A percentile compares a stretch with the other conserved stretches of the same genome.
phyloP scores from a whole-genome alignment of 371 early-diverging fungal species.

The Globomyces sp. region DNA sequence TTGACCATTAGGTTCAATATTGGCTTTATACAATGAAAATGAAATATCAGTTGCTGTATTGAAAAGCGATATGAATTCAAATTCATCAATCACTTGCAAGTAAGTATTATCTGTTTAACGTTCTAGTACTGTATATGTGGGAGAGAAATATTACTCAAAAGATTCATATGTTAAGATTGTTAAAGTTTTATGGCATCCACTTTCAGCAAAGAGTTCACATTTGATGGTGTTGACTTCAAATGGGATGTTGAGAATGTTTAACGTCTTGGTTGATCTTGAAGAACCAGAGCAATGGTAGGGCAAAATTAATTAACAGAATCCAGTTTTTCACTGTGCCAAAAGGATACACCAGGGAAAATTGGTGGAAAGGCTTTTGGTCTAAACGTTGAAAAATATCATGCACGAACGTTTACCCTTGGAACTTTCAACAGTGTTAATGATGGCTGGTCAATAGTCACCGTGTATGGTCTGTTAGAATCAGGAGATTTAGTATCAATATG shows the following conservation, averaged over 20 bases:
- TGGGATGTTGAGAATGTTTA: conserved; percentile 1
- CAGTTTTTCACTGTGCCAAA: no score
- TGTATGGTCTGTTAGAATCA: conserved; percentile 1
- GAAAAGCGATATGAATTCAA: no score
- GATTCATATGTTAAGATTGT: background rate
- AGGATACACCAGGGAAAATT: background rate
- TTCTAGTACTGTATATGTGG: background rate
- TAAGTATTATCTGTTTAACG: conserved; percentile 4
- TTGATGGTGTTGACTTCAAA: conserved; percentile 3
- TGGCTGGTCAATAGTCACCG: conserved; percentile 3
- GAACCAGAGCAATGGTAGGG: conserved; percentile 2
- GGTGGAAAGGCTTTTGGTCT: background rate
- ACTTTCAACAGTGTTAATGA: background rate
- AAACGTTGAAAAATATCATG: conserved; percentile 3
- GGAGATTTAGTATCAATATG: conserved; percentile 3
- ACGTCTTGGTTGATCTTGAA: background rate
- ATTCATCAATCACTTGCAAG: background rate
- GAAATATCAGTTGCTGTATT: no score
- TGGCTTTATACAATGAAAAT: no score
- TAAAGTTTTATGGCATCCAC: conserved; percentile 10
- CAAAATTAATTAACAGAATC: background rate
- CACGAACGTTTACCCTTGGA: conserved; percentile 1
- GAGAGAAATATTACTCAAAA: background rate
- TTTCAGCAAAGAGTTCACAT: conserved; percentile 7
- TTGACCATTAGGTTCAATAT: no score